Percentiles rank a stretch among this genome's conserved stretches.
Conservation (phyloP, 371 early-diverging fungal species). For the Mucor ambiguus region DNA sequence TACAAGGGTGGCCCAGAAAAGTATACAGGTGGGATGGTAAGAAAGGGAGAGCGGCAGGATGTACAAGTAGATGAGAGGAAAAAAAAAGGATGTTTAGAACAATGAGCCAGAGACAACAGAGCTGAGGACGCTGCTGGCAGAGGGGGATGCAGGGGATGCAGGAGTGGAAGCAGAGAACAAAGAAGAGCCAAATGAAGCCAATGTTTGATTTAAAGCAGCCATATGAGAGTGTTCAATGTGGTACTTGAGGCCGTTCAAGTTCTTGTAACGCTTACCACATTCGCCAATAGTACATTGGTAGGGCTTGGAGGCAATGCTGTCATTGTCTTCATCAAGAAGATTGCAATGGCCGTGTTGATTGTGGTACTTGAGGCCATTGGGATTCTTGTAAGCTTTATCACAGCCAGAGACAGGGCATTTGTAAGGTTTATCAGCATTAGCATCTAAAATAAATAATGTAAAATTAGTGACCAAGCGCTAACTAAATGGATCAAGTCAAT, state of each 20-base stretch:
- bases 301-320: conserved; percentile 69
- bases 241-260: conserved; percentile 96
- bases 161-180: conserved; percentile 17
- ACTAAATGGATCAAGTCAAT: background rate
- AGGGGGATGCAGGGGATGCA: conserved; percentile 4
- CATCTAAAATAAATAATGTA: conserved; percentile 1
- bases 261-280: conserved; percentile 96
- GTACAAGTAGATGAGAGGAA: background rate
- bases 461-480: conserved; percentile 18
- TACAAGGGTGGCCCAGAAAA: conserved; percentile 5
- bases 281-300: conserved; percentile 83
- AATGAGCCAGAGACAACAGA: conserved; percentile 3
- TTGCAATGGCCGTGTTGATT: conserved; percentile 83
- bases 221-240: conserved; percentile 89
- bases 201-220: conserved; percentile 48
- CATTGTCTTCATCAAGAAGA: conserved; percentile 47
- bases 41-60: background rate
- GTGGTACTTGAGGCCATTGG: conserved; percentile 98
- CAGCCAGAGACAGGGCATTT: conserved; percentile 84
- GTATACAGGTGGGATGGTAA: background rate
- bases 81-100: background rate
- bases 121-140: background rate
- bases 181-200: conserved; percentile 41
- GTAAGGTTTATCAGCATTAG: conserved; percentile 69
- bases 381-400: conserved; percentile 96